A percentile compares a stretch with the other conserved stretches of the same genome.
These are phyloP conservation scores for Fusarium luffae DNA, from an alignment of 2,329 filamentous ascomycete genomes.

Conservation along the genomic window DNA sequence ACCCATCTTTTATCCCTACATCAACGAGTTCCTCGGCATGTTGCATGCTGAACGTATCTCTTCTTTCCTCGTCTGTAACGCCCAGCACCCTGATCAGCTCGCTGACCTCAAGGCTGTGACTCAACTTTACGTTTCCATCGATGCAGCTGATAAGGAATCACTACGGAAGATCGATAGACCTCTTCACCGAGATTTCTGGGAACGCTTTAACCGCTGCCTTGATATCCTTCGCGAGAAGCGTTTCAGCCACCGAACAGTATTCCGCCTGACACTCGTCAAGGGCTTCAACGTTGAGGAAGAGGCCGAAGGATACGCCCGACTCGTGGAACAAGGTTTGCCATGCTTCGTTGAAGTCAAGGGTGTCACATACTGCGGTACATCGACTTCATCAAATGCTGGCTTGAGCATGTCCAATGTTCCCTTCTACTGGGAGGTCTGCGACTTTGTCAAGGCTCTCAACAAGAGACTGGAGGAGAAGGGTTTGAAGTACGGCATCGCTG, in stretches of 20 bases:
- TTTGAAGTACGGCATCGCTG: slow-evolving; percentile 87
- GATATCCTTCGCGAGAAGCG: slow-evolving; percentile 88
- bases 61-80: slow-evolving; percentile 96
- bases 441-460: slow-evolving; percentile 83
- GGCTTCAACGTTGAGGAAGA: slow-evolving; percentile 98
- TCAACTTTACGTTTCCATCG: slow-evolving; percentile 95
- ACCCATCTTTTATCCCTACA: slow-evolving; percentile 98
- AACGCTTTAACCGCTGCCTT: slow-evolving; percentile 90
- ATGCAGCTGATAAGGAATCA: slow-evolving; percentile 89
- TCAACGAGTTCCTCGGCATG: slow-evolving; percentile 89
- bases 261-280: slow-evolving; percentile 94
- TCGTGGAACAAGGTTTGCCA: slow-evolving; percentile 86
- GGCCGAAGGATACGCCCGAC: slow-evolving; percentile 86
- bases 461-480: slow-evolving; percentile 74
- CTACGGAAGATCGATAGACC: slow-evolving; percentile 90
- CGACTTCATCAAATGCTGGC: slow-evolving; percentile 83
- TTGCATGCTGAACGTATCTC: slow-evolving; percentile 89
- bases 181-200: slow-evolving; percentile 96
- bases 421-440: slow-evolving; percentile 89
- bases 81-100: slow-evolving; percentile 93
- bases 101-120: slow-evolving; percentile 85
- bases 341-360: slow-evolving; percentile 97
- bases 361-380: slow-evolving; percentile 95
- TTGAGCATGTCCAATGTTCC: slow-evolving; percentile 98
- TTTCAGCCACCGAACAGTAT: slow-evolving; percentile 90